Evolutionary conservation across 495 filamentous ascomycete genomes (phyloP).

Genomic region (Lindgomyces ingoldianus): DNA sequence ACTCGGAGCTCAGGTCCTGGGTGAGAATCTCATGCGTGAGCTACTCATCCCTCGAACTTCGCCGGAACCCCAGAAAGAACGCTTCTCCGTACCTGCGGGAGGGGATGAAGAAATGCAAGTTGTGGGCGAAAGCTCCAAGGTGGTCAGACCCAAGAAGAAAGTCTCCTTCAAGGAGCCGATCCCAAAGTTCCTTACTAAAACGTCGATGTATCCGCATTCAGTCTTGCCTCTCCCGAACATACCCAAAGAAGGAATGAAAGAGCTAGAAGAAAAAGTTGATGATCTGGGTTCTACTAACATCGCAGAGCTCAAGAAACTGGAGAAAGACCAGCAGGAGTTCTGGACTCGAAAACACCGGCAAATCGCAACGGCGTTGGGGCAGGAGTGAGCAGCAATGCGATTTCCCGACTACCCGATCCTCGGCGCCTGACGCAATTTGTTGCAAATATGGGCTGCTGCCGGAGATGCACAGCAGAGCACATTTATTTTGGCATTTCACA

Average conservation of each 20-base stretch:
- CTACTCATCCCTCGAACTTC: neutral
- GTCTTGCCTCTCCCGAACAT: constrained; percentile 10
- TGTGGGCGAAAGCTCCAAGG: neutral
- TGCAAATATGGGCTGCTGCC: neutral
- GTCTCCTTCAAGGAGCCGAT: constrained; percentile 19
- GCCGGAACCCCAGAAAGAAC: neutral
- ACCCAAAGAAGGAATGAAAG: constrained; percentile 3
- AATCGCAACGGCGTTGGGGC: constrained; percentile 5
- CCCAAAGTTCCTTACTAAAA: constrained; percentile 1
- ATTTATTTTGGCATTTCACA: no score
- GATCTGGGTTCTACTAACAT: constrained; percentile 13
- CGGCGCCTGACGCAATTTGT: neutral
- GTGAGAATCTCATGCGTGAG: constrained; percentile 34
- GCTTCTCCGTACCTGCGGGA: neutral
- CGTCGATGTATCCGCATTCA: neutral
- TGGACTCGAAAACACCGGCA: constrained; percentile 17
- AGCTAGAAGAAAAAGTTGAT: constrained; percentile 9
- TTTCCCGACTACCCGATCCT: no score
- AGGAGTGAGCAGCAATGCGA: constrained; percentile 1
- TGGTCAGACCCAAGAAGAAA: constrained; percentile 15
- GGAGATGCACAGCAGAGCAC: no score
- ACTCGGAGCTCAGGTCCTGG: constrained; percentile 56
- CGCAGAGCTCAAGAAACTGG: constrained; percentile 17
- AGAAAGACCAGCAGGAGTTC: constrained; percentile 12
- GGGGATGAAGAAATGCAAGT: no score